Percentiles rank a stretch among this genome's conserved stretches.
Evolutionary conservation across 1,139 yeast genomes (phyloP).

Genomic region (Saccharomyces hybrid): DNA sequence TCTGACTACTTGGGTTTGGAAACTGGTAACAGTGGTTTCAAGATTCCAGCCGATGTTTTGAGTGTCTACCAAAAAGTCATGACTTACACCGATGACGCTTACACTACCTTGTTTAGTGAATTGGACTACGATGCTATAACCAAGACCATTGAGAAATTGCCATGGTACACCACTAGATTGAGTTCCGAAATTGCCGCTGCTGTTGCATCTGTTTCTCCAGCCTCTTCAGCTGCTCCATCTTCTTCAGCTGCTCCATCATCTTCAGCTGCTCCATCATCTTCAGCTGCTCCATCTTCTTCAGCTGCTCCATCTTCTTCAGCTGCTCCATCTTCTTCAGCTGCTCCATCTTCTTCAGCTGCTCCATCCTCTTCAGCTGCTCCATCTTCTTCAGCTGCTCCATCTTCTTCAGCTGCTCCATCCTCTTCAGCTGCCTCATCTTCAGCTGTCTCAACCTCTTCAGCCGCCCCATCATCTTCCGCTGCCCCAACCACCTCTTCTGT

Average conservation of each 20-base stretch:
- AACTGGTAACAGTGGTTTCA: conserved; percentile 11
- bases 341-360: conserved; percentile 14
- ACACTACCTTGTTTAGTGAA: conserved; percentile 33
- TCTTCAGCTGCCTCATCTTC: conserved; percentile 15
- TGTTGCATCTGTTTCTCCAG: conserved; percentile 17
- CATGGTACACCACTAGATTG: conserved; percentile 39
- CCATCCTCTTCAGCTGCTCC: conserved; percentile 15
- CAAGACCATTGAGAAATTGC: conserved; percentile 35
- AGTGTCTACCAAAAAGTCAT: conserved; percentile 29
- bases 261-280: conserved; percentile 17
- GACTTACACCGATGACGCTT: conserved; percentile 39
- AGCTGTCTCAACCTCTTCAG: conserved; percentile 15
- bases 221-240: conserved; percentile 16
- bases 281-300: conserved; percentile 15
- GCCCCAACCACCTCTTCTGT: not conserved
- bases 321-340: conserved; percentile 13
- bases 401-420: conserved; percentile 20
- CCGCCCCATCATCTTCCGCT: conserved; percentile 8
- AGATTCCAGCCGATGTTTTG: conserved; percentile 30
- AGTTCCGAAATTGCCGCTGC: conserved; percentile 24
- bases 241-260: conserved; percentile 14
- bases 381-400: conserved; percentile 11
- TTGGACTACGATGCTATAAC: conserved; percentile 27
- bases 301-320: conserved; percentile 18
- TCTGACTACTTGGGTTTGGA: conserved; percentile 13